These are phyloP conservation scores for Trametopsis cervina DNA, from an alignment of 768 basidiomycete genomes.

Conservation along the genomic window DNA sequence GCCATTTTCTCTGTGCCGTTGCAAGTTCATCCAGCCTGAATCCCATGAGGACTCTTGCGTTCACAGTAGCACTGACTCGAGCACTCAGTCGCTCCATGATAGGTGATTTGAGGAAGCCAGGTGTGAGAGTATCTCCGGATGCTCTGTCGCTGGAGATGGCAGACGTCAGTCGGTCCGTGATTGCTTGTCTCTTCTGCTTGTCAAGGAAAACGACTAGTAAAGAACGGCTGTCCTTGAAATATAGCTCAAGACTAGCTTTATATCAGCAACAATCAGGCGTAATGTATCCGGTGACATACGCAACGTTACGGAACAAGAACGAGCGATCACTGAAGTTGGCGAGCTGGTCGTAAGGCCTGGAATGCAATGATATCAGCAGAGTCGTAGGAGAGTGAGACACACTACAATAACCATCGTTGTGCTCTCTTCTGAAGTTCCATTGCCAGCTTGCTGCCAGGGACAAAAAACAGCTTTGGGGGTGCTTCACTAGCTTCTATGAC, in stretches of 20 bases:
- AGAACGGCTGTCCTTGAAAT: slow-evolving; percentile 89
- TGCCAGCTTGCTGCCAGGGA: slow-evolving; percentile 80
- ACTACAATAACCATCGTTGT: slow-evolving; percentile 83
- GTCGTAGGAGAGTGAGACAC: no score
- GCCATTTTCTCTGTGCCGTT: slow-evolving; percentile 78
- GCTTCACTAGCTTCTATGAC: slow-evolving; percentile 86
- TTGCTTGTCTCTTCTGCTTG: slow-evolving; percentile 53
- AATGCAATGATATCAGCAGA: slow-evolving; percentile 4
- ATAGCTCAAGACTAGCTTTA: slow-evolving; percentile 67
- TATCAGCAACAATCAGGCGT: neutral
- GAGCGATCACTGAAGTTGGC: slow-evolving; percentile 72
- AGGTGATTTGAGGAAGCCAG: slow-evolving; percentile 48
- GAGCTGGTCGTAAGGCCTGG: slow-evolving; percentile 75
- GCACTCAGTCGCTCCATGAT: slow-evolving; percentile 41
- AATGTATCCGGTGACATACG: slow-evolving; percentile 41
- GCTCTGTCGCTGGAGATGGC: slow-evolving; percentile 27
- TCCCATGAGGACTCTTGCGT: slow-evolving; percentile 43
- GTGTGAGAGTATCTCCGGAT: slow-evolving; percentile 28
- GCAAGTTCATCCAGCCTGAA: slow-evolving; percentile 55
- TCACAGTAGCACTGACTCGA: slow-evolving; percentile 15
- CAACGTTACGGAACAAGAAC: slow-evolving; percentile 89
- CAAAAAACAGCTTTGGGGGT: slow-evolving; percentile 71
- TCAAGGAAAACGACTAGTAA: slow-evolving; percentile 77
- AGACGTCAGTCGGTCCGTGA: slow-evolving; percentile 44
- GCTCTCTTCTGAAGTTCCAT: slow-evolving; percentile 75